Percentiles rank a stretch among this genome's conserved stretches.
Conservation (phyloP, 345 rosid genomes). For the Moricandia moricandioides region DNA sequence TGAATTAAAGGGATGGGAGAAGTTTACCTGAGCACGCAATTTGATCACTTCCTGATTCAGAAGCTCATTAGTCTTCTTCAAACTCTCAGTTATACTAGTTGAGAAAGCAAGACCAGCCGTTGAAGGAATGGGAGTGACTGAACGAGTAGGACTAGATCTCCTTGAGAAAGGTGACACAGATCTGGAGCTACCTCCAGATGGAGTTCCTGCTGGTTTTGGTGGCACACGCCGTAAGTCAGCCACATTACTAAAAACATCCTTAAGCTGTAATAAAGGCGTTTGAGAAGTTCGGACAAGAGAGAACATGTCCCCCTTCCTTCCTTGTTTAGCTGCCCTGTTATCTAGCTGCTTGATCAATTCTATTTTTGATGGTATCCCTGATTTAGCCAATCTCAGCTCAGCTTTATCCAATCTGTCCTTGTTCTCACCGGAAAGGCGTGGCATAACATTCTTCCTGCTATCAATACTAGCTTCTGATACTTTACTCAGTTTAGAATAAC, state of each 20-base stretch:
- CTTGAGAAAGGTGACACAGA: conserved; percentile 96
- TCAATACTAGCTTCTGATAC: conserved; percentile 56
- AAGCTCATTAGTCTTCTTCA: conserved; percentile 93
- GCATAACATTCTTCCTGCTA: conserved; percentile 57
- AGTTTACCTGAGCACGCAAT: conserved; percentile 82
- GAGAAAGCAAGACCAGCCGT: conserved; percentile 78
- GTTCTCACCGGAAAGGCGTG: conserved; percentile 93
- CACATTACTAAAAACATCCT: conserved; percentile 64
- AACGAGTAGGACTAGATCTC: conserved; percentile 94
- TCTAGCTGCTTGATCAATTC: conserved; percentile 95
- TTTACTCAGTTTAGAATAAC: conserved; percentile 72
- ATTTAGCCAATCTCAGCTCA: conserved; percentile 73
- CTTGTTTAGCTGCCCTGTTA: conserved; percentile 90
- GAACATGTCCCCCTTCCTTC: conserved; percentile 69
- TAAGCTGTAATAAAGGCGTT: conserved; percentile 75
- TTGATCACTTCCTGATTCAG: conserved; percentile 83
- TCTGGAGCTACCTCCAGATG: conserved; percentile 85
- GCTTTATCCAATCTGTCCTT: conserved; percentile 85
- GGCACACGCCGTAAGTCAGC: conserved; percentile 59
- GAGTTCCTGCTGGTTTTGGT: conserved; percentile 65
- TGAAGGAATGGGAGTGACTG: conserved; percentile 88
- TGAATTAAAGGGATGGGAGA: background rate
- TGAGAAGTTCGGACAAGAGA: conserved; percentile 73
- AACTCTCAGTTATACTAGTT: conserved; percentile 70
- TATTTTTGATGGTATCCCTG: conserved; percentile 63